Percentiles rank a stretch among this genome's conserved stretches.
These are phyloP conservation scores for Phytopythium ostracodes DNA, from an alignment of 352 stramenopile genomes.

Conservation along the genomic window DNA sequence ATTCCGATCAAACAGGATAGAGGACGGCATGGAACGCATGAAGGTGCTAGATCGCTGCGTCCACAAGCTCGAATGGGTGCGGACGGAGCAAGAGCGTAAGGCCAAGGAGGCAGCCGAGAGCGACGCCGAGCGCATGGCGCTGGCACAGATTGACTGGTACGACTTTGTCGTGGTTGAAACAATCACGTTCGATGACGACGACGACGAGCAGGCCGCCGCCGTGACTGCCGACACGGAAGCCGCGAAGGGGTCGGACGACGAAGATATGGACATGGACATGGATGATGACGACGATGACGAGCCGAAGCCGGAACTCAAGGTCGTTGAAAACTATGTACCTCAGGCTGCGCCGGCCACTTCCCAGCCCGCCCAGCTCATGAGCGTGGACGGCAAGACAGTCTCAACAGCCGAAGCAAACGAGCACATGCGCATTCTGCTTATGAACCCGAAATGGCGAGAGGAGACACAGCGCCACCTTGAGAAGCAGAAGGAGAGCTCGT, in stretches of 20 bases:
- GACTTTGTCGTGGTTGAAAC: conserved; percentile 99
- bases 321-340: conserved; percentile 87
- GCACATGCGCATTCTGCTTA: conserved; percentile 98
- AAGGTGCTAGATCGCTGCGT: conserved; percentile 83
- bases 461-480: conserved; percentile 94
- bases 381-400: conserved; percentile 88
- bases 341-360: conserved; percentile 20
- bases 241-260: conserved; percentile 64
- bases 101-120: conserved; percentile 67
- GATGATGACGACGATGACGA: conserved; percentile 73
- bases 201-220: conserved; percentile 43
- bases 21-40: conserved; percentile 79
- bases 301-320: conserved; percentile 59
- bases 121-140: conserved; percentile 67
- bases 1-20: conserved; percentile 26
- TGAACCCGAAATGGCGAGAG: conserved; percentile 98
- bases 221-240: conserved; percentile 20
- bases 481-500: conserved; percentile 96
- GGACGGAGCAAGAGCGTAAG: conserved; percentile 68
- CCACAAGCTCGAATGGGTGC: conserved; percentile 78
- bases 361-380: conserved; percentile 45
- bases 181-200: conserved; percentile 94
- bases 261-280: conserved; percentile 92
- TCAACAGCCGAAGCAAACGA: conserved; percentile 90
- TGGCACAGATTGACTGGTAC: conserved; percentile 96